Conservation (phyloP, 2,329 filamentous ascomycete species). For the Grosmannia penicillata region DNA sequence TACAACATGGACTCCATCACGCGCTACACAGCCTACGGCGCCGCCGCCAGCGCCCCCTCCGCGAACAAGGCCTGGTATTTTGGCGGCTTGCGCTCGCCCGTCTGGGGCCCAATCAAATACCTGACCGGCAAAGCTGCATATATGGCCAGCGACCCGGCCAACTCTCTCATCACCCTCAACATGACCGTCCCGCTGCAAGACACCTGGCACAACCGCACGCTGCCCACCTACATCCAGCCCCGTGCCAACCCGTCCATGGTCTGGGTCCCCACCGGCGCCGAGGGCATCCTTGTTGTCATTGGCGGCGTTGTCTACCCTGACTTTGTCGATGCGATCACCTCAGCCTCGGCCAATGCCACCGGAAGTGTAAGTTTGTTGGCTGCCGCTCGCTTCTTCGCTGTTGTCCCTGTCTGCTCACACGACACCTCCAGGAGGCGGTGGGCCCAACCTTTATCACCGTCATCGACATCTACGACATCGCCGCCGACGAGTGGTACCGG, state of each 20-base stretch:
- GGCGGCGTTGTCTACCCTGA: slow-evolving; percentile 56
- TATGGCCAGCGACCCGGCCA: slow-evolving; percentile 30
- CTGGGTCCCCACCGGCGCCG: slow-evolving; percentile 62
- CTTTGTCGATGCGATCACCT: slow-evolving; percentile 18
- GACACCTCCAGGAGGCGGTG: slow-evolving; percentile 31
- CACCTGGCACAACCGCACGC: slow-evolving; percentile 40
- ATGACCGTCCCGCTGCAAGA: slow-evolving; percentile 34
- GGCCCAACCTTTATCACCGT: slow-evolving; percentile 58
- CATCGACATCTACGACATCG: slow-evolving; percentile 68
- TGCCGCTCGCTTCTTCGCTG: background rate
- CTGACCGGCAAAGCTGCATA: slow-evolving; percentile 17
- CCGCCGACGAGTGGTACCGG: slow-evolving; percentile 56
- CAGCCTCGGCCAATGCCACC: slow-evolving; percentile 17
- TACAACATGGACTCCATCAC: slow-evolving; percentile 32
- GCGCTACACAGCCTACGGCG: slow-evolving; percentile 50
- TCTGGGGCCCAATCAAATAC: slow-evolving; percentile 32
- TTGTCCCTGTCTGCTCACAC: background rate
- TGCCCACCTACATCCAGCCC: slow-evolving; percentile 32
- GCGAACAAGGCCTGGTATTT: slow-evolving; percentile 63
- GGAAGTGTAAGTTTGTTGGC: slow-evolving; percentile 23
- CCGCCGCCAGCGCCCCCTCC: slow-evolving; percentile 47
- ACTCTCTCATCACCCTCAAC: slow-evolving; percentile 46
- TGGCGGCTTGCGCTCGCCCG: slow-evolving; percentile 40
- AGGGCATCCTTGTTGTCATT: slow-evolving; percentile 64
- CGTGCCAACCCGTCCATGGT: slow-evolving; percentile 51